phyloP scores from a whole-genome alignment of 441 rosid genomes.

The Metrosideros polymorpha region DNA sequence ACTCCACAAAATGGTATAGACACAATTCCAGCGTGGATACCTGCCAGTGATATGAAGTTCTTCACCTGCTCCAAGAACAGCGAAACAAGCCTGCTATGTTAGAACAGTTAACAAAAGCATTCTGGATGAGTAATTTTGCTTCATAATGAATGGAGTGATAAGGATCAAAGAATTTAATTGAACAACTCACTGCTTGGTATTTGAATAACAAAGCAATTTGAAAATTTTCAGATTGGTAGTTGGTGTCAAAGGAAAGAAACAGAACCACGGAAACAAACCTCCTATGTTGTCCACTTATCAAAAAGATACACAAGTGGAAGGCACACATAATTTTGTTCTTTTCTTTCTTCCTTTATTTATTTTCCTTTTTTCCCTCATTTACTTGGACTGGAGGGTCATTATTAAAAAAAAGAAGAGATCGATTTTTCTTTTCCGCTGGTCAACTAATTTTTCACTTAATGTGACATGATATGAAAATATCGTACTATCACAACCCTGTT shows the following conservation, averaged over 20 bases:
- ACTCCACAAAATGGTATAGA: constrained; percentile 73
- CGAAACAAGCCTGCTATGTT: background rate
- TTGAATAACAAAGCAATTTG: background rate
- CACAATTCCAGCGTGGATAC: constrained; percentile 73
- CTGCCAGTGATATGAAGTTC: constrained; percentile 61
- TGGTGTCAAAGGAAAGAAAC: background rate
- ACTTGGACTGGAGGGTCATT: background rate
- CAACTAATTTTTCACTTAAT: background rate
- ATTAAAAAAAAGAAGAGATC: background rate
- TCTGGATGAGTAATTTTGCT: background rate
- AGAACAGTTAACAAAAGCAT: background rate
- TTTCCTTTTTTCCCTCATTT: background rate
- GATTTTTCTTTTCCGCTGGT: background rate
- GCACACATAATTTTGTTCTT: background rate
- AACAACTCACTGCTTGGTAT: background rate
- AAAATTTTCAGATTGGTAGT: background rate
- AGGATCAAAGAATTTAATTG: background rate
- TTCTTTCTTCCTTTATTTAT: background rate
- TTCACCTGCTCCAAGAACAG: constrained; percentile 42
- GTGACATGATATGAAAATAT: background rate
- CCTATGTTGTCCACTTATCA: background rate
- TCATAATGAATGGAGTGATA: background rate
- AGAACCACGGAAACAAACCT: background rate
- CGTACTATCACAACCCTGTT: background rate
- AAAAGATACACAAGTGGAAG: background rate